phyloP scores from a whole-genome alignment of 192 early-diverging fungal species.

The Phlyctochytrium bullatum region DNA sequence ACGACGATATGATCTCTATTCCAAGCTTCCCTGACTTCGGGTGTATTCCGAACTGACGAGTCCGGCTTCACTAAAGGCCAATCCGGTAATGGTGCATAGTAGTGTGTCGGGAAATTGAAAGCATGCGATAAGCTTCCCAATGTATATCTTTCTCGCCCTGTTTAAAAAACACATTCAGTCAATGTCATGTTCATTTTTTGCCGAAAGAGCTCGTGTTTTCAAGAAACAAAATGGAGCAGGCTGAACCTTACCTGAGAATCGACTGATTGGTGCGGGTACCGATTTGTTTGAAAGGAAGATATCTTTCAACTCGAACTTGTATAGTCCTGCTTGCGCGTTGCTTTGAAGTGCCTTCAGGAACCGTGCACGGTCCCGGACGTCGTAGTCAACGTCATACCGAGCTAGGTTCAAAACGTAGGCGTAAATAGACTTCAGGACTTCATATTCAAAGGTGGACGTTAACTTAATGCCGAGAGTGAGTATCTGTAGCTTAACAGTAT shows the following conservation, averaged over 20 bases:
- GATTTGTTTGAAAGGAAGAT: slow-evolving; percentile 52
- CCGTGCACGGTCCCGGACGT: slow-evolving; percentile 86
- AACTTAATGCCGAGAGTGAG: slow-evolving; percentile 78
- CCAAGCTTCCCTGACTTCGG: slow-evolving; percentile 27
- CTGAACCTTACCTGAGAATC: slow-evolving; percentile 21
- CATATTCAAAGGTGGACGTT: slow-evolving; percentile 21
- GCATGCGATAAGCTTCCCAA: slow-evolving; percentile 47
- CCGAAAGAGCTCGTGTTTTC: slow-evolving; percentile 13
- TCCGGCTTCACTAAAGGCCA: slow-evolving; percentile 68
- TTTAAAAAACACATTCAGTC: not conserved
- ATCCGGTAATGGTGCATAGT: slow-evolving; percentile 77
- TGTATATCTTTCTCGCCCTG: slow-evolving; percentile 30
- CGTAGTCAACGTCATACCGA: slow-evolving; percentile 83
- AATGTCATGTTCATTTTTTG: not conserved
- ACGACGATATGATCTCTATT: slow-evolving; percentile 28
- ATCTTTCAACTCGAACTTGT: slow-evolving; percentile 49
- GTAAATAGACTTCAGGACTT: slow-evolving; percentile 42
- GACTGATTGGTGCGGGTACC: slow-evolving; percentile 25
- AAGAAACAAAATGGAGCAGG: not conserved
- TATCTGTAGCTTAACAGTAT: slow-evolving; percentile 77
- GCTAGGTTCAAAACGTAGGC: slow-evolving; percentile 84
- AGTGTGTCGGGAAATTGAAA: slow-evolving; percentile 37
- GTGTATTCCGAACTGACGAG: slow-evolving; percentile 37
- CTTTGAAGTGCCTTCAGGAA: slow-evolving; percentile 61
- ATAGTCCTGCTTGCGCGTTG: slow-evolving; percentile 27